Evolutionary conservation across 495 filamentous ascomycete species (phyloP).

Genomic region (Immersiella caudata): DNA sequence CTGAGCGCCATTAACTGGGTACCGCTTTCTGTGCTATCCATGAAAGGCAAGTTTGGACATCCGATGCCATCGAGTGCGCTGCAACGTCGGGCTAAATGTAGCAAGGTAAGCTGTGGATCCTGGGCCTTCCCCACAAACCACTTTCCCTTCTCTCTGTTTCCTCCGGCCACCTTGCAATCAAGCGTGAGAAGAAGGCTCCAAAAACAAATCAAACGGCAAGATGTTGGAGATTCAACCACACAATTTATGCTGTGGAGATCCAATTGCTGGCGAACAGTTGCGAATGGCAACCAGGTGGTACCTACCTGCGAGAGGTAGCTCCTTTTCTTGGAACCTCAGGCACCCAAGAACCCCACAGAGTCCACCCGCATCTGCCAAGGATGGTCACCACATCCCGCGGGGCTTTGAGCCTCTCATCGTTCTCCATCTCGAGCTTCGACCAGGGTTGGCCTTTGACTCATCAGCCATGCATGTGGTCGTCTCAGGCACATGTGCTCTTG

Average conservation of each 20-base stretch:
- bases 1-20: slow-evolving; percentile 2
- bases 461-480: slow-evolving; percentile 26
- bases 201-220: not conserved
- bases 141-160: not conserved
- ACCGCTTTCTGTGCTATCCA: slow-evolving; percentile 1
- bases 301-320: not conserved
- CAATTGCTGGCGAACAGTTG: too few species aligned
- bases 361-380: not conserved
- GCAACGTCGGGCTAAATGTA: slow-evolving; percentile 11
- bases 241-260: not conserved
- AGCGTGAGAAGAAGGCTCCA: slow-evolving; percentile 6
- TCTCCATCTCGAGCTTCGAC: slow-evolving; percentile 4
- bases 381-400: slow-evolving; percentile 14
- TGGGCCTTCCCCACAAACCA: slow-evolving; percentile 13
- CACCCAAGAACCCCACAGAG: not conserved
- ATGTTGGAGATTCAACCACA: not conserved
- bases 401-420: slow-evolving; percentile 5
- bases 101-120: not conserved
- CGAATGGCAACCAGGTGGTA: too few species aligned
- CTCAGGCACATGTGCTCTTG: slow-evolving; percentile 21
- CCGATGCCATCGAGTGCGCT: slow-evolving; percentile 2
- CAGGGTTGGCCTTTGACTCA: slow-evolving; percentile 30
- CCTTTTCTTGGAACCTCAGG: not conserved
- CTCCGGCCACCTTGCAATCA: not conserved
- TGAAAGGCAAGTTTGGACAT: not conserved